Percentiles rank a stretch among this genome's conserved stretches.
Conservation (phyloP, 2,329 filamentous ascomycete species). For the Periconia sp. region DNA sequence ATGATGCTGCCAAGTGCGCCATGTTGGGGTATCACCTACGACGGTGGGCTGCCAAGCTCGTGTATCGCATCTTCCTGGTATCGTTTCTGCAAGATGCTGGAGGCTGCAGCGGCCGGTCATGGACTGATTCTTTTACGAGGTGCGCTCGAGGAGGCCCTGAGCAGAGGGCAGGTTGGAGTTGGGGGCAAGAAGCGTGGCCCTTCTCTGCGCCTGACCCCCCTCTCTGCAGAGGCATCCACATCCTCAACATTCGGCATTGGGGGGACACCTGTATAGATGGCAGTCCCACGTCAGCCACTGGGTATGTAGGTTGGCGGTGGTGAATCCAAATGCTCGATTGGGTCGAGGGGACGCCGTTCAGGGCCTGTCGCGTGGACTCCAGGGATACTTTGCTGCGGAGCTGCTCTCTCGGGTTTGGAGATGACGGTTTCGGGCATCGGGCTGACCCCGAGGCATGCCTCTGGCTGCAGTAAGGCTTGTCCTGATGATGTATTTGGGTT, state of each 20-base stretch:
- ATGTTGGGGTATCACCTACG: conserved; percentile 12
- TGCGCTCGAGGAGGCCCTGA: neutral
- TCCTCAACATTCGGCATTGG: no score
- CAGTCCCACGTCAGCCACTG: conserved; percentile 38
- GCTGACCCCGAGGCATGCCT: conserved; percentile 16
- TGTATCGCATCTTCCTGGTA: conserved; percentile 5
- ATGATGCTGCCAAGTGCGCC: conserved; percentile 7
- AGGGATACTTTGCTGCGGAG: conserved; percentile 19
- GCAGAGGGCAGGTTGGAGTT: neutral
- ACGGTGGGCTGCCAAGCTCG: conserved; percentile 14
- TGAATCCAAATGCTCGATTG: conserved; percentile 14
- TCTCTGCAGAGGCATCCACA: no score
- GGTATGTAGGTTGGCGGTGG: conserved; percentile 8
- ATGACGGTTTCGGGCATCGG: conserved; percentile 15
- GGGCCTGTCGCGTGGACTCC: conserved; percentile 28
- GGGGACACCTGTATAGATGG: neutral
- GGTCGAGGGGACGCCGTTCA: conserved; percentile 10
- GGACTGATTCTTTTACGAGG: neutral
- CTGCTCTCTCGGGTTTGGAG: conserved; percentile 6
- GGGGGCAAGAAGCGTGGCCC: neutral
- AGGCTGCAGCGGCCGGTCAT: conserved; percentile 12
- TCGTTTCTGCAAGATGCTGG: conserved; percentile 18
- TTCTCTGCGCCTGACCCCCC: neutral
- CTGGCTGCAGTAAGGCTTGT: conserved; percentile 22
- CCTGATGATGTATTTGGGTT: conserved; percentile 19